These are phyloP conservation scores for Rhizomucor pusillus DNA, from an alignment of 371 early-diverging fungal species.

Conservation along the genomic window DNA sequence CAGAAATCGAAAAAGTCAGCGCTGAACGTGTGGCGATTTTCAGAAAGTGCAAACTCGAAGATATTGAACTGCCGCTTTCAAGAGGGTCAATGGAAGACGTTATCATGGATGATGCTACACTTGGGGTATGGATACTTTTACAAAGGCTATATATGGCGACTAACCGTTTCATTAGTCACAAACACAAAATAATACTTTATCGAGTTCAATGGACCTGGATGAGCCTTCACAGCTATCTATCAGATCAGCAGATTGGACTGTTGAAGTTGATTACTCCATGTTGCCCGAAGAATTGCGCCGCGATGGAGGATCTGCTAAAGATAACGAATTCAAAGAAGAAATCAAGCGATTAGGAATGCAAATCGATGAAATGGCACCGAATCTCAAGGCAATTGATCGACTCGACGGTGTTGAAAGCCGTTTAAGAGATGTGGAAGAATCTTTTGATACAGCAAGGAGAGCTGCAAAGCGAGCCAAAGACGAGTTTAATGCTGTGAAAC, in stretches of 20 bases:
- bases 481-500: slow-evolving; percentile 78
- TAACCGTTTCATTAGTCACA: neutral
- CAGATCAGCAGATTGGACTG: slow-evolving; percentile 43
- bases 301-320: slow-evolving; percentile 54
- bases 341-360: slow-evolving; percentile 65
- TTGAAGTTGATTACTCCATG: slow-evolving; percentile 60
- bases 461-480: slow-evolving; percentile 80
- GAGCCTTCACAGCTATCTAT: slow-evolving; percentile 39
- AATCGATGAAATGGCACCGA: slow-evolving; percentile 88
- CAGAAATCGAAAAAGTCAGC: slow-evolving; percentile 70
- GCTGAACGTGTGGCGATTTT: slow-evolving; percentile 79
- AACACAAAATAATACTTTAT: slow-evolving; percentile 3
- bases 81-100: slow-evolving; percentile 70
- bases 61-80: slow-evolving; percentile 79
- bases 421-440: slow-evolving; percentile 73
- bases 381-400: slow-evolving; percentile 82
- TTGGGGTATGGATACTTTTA: slow-evolving; percentile 15
- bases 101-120: slow-evolving; percentile 58
- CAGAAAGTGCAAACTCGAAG: slow-evolving; percentile 88
- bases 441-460: slow-evolving; percentile 77
- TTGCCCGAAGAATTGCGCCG: slow-evolving; percentile 49
- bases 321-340: slow-evolving; percentile 68
- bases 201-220: slow-evolving; percentile 55
- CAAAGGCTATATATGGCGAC: neutral
- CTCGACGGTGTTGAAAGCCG: slow-evolving; percentile 81